These are phyloP conservation scores for Teunomyces cretensis DNA, from an alignment of 805 yeast genomes.

Conservation along the genomic window DNA sequence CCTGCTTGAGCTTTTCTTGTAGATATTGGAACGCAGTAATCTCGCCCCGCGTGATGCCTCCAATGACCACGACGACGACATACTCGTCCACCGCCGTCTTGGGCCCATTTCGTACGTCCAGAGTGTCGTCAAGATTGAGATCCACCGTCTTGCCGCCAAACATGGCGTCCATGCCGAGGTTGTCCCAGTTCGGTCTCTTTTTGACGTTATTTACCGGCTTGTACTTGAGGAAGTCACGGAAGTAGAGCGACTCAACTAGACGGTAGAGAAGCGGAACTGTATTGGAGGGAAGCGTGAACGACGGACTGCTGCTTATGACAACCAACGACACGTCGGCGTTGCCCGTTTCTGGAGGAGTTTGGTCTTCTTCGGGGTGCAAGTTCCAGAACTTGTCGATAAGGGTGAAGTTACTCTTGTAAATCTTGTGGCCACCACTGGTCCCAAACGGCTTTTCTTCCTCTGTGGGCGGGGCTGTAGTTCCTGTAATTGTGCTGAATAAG, in stretches of 20 bases:
- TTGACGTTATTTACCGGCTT: constrained; percentile 37
- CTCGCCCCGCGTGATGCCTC: constrained; percentile 88
- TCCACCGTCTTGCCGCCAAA: constrained; percentile 42
- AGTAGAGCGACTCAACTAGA: constrained; percentile 66
- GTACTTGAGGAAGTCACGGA: constrained; percentile 48
- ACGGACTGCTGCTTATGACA: constrained; percentile 37
- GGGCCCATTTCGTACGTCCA: constrained; percentile 11
- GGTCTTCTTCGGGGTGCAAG: constrained; percentile 45
- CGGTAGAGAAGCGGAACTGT: constrained; percentile 72
- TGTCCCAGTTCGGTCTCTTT: constrained; percentile 46
- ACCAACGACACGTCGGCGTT: constrained; percentile 15
- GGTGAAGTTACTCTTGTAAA: constrained; percentile 32
- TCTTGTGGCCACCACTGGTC: constrained; percentile 27
- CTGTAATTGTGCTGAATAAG: background rate
- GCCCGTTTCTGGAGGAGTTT: constrained; percentile 7
- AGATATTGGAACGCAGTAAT: constrained; percentile 66
- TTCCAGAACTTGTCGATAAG: constrained; percentile 45
- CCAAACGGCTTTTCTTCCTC: constrained; percentile 26
- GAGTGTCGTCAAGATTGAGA: constrained; percentile 30
- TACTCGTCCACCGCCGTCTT: constrained; percentile 14
- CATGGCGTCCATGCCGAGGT: constrained; percentile 38
- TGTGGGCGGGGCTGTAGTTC: constrained; percentile 8
- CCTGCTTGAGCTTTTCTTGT: constrained; percentile 41
- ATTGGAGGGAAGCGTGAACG: constrained; percentile 76
- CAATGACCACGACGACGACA: constrained; percentile 59